Percentiles rank a stretch among this genome's conserved stretches.
These are phyloP conservation scores for Macrolepiota dolichaula DNA, from an alignment of 768 basidiomycete species.

Conservation along the genomic window DNA sequence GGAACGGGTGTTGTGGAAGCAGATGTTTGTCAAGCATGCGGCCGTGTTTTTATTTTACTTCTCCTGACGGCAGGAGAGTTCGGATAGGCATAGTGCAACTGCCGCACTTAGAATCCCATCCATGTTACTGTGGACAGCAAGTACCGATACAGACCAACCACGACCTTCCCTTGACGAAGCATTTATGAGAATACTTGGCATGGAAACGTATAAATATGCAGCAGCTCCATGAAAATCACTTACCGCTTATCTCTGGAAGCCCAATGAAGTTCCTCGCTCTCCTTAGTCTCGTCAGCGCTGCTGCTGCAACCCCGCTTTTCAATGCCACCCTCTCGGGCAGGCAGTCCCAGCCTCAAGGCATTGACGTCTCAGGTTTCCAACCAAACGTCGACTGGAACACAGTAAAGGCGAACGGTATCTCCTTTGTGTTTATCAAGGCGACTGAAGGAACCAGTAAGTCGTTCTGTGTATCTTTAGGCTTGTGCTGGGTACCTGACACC, in stretches of 20 bases:
- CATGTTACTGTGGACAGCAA: neutral
- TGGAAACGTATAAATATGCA: constrained; percentile 2
- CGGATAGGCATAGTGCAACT: neutral
- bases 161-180: neutral
- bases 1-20: constrained; percentile 89
- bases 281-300: neutral
- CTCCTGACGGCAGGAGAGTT: neutral
- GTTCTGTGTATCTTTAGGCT: neutral
- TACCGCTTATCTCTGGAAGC: neutral
- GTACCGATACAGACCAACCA: neutral
- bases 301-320: neutral
- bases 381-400: constrained; percentile 47
- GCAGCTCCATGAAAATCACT: neutral
- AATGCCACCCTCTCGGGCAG: neutral
- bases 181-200: neutral
- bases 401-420: constrained; percentile 47
- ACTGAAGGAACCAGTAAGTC: constrained; percentile 55
- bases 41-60: neutral
- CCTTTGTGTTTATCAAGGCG: constrained; percentile 65
- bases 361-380: constrained; percentile 56
- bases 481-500: neutral
- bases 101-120: neutral
- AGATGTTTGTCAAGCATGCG: constrained; percentile 32
- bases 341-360: constrained; percentile 35
- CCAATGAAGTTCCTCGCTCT: constrained; percentile 2